Evolutionary conservation across 139 green algal genomes (phyloP).

Genomic region (Trebouxia sp.): DNA sequence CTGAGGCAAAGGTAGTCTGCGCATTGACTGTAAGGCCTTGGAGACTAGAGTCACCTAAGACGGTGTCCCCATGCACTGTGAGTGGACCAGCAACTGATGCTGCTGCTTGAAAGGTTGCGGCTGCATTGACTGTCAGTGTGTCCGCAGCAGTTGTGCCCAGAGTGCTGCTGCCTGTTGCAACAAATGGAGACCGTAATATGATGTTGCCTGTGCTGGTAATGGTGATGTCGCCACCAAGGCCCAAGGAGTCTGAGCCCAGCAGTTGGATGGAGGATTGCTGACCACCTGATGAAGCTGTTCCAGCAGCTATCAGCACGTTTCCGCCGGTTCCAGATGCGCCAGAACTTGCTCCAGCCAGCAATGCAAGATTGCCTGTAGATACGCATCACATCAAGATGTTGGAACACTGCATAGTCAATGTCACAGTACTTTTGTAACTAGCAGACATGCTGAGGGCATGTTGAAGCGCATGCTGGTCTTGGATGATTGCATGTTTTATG

Average conservation of each 20-base stretch:
- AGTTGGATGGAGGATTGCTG: neutral
- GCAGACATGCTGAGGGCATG: no score
- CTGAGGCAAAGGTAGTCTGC: neutral
- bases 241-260: neutral
- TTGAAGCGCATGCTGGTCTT: no score
- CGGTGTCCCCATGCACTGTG: neutral
- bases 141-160: neutral
- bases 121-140: neutral
- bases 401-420: neutral
- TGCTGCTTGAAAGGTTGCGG: neutral
- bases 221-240: neutral
- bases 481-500: no score
- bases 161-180: neutral
- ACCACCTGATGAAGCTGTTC: neutral
- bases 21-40: neutral
- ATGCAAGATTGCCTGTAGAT: neutral
- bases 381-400: neutral
- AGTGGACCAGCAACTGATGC: neutral
- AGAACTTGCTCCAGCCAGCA: neutral
- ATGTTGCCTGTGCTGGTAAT: slow-evolving; percentile 8
- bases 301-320: neutral
- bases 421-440: no score
- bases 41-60: neutral
- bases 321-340: neutral
- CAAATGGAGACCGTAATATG: neutral